These are phyloP conservation scores for Asterochloris sp. DNA, from an alignment of 139 green algal species.

Conservation along the genomic window DNA sequence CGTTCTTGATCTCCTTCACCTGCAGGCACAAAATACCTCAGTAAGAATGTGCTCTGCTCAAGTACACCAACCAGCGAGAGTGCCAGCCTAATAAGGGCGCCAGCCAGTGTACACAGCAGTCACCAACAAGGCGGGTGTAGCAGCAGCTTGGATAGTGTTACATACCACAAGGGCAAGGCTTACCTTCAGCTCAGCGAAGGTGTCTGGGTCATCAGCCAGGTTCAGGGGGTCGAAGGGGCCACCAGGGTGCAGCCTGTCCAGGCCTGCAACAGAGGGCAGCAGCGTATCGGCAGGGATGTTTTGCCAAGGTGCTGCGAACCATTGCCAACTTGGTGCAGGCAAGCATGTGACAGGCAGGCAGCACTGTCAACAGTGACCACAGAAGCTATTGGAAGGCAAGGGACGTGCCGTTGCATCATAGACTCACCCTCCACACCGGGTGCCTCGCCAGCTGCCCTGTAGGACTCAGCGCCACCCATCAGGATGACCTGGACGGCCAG, in stretches of 20 bases:
- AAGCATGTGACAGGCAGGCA: background rate
- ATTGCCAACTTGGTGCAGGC: too few relatives aligned
- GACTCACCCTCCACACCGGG: slow-evolving; percentile 28
- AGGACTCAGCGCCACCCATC: slow-evolving; percentile 77
- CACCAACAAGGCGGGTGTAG: too few relatives aligned
- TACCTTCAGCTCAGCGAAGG: slow-evolving; percentile 81
- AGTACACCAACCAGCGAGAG: too few relatives aligned
- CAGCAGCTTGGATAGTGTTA: background rate
- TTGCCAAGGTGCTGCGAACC: background rate
- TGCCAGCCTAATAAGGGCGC: too few relatives aligned
- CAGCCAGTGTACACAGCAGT: too few relatives aligned
- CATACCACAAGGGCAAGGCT: background rate
- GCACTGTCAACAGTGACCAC: too few relatives aligned
- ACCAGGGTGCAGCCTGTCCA: slow-evolving; percentile 50
- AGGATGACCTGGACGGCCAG: slow-evolving; percentile 78
- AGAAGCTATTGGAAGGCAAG: slow-evolving; percentile 25
- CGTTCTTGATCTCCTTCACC: slow-evolving; percentile 91
- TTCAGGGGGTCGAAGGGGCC: slow-evolving; percentile 84
- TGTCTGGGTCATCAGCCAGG: slow-evolving; percentile 94
- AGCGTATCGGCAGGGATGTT: too few relatives aligned
- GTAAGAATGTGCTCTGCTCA: too few relatives aligned
- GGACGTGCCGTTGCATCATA: slow-evolving; percentile 47
- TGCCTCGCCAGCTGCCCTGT: slow-evolving; percentile 62
- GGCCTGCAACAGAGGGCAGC: background rate
- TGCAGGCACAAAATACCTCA: background rate